Conservation (phyloP, 2,329 filamentous ascomycete species). For the Annulohypoxylon truncatum region DNA sequence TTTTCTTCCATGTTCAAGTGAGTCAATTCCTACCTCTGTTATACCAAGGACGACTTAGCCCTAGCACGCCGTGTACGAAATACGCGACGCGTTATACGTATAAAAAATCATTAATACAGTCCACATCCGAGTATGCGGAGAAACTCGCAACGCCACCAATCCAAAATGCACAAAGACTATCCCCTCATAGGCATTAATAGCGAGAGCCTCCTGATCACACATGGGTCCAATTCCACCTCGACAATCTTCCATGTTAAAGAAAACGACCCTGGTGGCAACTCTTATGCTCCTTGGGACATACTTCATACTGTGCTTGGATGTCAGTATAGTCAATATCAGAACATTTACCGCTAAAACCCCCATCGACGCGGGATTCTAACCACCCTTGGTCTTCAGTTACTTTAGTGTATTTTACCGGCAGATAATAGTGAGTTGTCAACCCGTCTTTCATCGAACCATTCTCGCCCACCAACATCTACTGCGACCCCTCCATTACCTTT, state of each 20-base stretch:
- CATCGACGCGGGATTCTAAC: constrained; percentile 14
- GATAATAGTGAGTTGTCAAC: constrained; percentile 34
- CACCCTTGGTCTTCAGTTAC: background rate
- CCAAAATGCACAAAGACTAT: constrained; percentile 4
- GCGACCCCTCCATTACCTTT: constrained; percentile 39
- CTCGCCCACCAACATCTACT: constrained; percentile 17
- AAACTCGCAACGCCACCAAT: constrained; percentile 28
- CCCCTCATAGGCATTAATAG: constrained; percentile 10
- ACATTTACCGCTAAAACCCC: constrained; percentile 20
- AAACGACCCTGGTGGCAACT: constrained; percentile 23
- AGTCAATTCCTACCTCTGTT: background rate
- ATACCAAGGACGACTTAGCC: background rate
- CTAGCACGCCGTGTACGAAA: background rate
- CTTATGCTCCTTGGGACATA: background rate
- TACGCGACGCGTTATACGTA: constrained; percentile 30
- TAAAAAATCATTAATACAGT: background rate
- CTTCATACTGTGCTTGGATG: background rate
- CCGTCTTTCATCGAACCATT: constrained; percentile 31
- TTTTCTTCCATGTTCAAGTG: background rate
- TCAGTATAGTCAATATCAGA: constrained; percentile 1
- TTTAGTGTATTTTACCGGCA: constrained; percentile 37
- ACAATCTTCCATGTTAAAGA: constrained; percentile 17
- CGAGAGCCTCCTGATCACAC: constrained; percentile 21
- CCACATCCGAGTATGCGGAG: constrained; percentile 21
- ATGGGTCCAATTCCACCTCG: background rate